Conservation (phyloP, 1,284 basidiomycete genomes). For the Ceratobasidium sp. region DNA sequence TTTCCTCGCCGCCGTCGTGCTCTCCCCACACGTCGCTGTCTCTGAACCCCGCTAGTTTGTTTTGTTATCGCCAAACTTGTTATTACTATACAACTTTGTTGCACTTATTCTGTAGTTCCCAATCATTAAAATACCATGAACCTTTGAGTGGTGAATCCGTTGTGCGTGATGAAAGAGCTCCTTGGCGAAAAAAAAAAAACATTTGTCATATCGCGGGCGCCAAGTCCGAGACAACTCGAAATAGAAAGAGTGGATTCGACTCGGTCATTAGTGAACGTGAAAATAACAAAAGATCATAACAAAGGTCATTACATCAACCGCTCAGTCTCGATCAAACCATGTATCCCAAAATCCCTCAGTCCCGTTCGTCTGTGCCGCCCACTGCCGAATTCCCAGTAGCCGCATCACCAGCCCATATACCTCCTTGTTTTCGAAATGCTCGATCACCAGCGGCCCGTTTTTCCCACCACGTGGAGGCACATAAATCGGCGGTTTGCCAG, state of each 20-base stretch:
- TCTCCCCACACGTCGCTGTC: not conserved
- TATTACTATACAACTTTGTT: slow-evolving; percentile 45
- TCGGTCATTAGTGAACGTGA: not conserved
- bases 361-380: slow-evolving; percentile 78
- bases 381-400: slow-evolving; percentile 73
- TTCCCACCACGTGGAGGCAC: slow-evolving; percentile 61
- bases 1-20: not conserved
- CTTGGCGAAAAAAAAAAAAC: no score
- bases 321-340: slow-evolving; percentile 62
- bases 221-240: not conserved
- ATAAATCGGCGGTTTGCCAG: slow-evolving; percentile 38
- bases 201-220: no score
- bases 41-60: slow-evolving; percentile 1
- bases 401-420: slow-evolving; percentile 85
- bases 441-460: slow-evolving; percentile 79
- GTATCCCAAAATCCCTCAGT: slow-evolving; percentile 83
- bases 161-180: no score
- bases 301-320: not conserved
- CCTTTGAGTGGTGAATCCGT: slow-evolving; percentile 9
- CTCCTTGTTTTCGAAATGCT: slow-evolving; percentile 85
- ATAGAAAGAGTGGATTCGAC: not conserved
- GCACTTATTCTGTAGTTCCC: slow-evolving; percentile 43
- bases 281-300: not conserved
- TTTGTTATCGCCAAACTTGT: slow-evolving; percentile 1
- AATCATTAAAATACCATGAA: slow-evolving; percentile 27